Evolutionary conservation across 1,284 basidiomycete species (phyloP).

Genomic region (Chalciporus sp.): DNA sequence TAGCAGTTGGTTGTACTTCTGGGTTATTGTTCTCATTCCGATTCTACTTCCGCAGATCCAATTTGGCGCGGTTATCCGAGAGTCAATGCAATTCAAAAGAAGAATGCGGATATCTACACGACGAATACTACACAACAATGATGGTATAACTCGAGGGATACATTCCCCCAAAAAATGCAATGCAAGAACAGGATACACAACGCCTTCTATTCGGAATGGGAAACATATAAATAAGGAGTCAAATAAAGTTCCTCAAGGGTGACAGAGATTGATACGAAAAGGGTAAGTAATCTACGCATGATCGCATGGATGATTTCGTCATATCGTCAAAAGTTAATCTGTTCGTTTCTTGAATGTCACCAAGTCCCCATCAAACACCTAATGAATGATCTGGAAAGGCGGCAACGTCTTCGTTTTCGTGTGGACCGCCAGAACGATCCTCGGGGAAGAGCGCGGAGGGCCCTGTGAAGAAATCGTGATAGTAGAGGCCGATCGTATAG

Average conservation of each 20-base stretch:
- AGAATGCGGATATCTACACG: no score
- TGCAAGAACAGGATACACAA: no score
- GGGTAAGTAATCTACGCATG: no score
- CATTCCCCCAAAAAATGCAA: no score
- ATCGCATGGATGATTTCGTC: neutral
- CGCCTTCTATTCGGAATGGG: no score
- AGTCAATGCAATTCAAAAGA: no score
- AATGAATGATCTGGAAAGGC: neutral
- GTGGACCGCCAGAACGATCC: neutral
- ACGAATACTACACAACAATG: no score
- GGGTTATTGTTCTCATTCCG: neutral
- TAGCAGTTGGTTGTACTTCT: neutral
- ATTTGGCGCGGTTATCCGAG: no score
- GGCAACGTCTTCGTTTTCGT: neutral
- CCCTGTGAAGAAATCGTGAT: constrained; percentile 22
- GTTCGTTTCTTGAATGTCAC: neutral
- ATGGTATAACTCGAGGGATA: no score
- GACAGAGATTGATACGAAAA: no score
- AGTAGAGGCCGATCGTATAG: constrained; percentile 32
- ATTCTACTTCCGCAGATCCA: neutral
- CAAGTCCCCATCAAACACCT: neutral
- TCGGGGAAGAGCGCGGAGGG: constrained; percentile 30
- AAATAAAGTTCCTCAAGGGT: no score
- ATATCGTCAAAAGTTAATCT: neutral
- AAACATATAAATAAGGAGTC: no score